Conservation (phyloP, 2,329 filamentous ascomycete species). For the Colletotrichum sp. region DNA sequence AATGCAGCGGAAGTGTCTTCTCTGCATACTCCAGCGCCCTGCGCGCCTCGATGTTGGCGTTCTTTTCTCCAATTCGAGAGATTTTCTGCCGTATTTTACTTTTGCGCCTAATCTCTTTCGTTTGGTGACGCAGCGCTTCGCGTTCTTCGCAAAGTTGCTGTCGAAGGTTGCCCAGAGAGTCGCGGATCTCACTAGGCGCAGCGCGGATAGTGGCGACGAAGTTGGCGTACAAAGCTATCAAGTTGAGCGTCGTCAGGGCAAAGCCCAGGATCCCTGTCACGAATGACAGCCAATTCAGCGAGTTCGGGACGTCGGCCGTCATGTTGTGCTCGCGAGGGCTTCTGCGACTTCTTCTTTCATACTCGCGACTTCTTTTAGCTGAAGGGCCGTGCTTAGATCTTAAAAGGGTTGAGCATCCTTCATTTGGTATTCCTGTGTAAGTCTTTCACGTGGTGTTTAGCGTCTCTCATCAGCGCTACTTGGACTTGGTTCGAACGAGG, state of each 20-base stretch:
- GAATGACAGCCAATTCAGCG: slow-evolving; percentile 16
- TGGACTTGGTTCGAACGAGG: background rate
- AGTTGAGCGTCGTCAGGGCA: slow-evolving; percentile 10
- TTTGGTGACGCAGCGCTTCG: slow-evolving; percentile 14
- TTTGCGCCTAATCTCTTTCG: slow-evolving; percentile 2
- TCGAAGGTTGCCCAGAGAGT: slow-evolving; percentile 9
- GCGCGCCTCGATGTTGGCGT: background rate
- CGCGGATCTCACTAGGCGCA: slow-evolving; percentile 3
- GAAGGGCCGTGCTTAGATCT: background rate
- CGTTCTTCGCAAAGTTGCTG: slow-evolving; percentile 15
- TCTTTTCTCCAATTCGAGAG: background rate
- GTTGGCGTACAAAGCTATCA: slow-evolving; percentile 12
- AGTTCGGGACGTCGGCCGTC: slow-evolving; percentile 11
- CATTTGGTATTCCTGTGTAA: background rate
- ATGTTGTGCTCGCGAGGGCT: background rate
- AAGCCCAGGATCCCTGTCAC: slow-evolving; percentile 16
- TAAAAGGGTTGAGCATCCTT: background rate
- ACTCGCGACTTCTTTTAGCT: background rate
- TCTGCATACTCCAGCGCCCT: slow-evolving; percentile 4
- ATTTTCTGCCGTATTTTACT: background rate
- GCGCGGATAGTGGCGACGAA: slow-evolving; percentile 10
- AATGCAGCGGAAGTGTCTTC: slow-evolving; percentile 10
- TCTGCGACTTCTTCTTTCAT: background rate
- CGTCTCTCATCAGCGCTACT: background rate
- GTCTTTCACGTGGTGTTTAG: background rate